phyloP scores from a whole-genome alignment of 352 stramenopile species.

The Phytophthora idaei region DNA sequence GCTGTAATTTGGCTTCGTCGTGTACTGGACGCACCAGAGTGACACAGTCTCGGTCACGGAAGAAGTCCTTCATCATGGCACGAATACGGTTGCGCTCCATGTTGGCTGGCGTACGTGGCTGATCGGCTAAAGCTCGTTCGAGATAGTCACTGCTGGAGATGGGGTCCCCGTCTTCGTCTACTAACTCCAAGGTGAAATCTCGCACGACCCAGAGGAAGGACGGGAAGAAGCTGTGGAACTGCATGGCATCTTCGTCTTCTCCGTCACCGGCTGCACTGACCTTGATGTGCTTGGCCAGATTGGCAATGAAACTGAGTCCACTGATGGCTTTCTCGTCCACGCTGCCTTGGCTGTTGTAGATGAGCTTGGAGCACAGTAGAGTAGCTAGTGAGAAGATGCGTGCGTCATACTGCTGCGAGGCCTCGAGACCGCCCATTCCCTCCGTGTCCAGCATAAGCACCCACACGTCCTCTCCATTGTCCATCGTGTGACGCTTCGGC shows the following conservation, averaged over 20 bases:
- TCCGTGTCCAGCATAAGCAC: constrained; percentile 90
- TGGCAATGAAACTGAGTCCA: constrained; percentile 87
- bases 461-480: constrained; percentile 71
- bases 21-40: constrained; percentile 85
- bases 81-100: constrained; percentile 83
- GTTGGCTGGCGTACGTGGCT: constrained; percentile 70
- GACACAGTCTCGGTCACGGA: constrained; percentile 78
- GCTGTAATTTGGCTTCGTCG: constrained; percentile 78
- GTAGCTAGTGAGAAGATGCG: constrained; percentile 88
- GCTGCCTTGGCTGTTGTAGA: constrained; percentile 89
- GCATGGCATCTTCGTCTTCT: constrained; percentile 63
- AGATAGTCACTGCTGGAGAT: constrained; percentile 87
- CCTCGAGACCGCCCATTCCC: constrained; percentile 84
- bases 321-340: constrained; percentile 88
- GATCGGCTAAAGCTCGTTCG: constrained; percentile 72
- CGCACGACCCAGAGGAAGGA: constrained; percentile 90
- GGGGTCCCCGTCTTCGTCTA: constrained; percentile 82
- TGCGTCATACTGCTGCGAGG: constrained; percentile 85
- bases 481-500: constrained; percentile 62
- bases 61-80: constrained; percentile 87
- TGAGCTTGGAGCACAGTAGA: constrained; percentile 85
- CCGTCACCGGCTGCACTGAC: constrained; percentile 46
- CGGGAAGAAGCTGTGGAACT: constrained; percentile 88
- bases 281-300: constrained; percentile 88
- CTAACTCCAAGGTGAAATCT: constrained; percentile 88